Evolutionary conservation across 495 filamentous ascomycete genomes (phyloP).

Genomic region (Talaromyces borbonicus): DNA sequence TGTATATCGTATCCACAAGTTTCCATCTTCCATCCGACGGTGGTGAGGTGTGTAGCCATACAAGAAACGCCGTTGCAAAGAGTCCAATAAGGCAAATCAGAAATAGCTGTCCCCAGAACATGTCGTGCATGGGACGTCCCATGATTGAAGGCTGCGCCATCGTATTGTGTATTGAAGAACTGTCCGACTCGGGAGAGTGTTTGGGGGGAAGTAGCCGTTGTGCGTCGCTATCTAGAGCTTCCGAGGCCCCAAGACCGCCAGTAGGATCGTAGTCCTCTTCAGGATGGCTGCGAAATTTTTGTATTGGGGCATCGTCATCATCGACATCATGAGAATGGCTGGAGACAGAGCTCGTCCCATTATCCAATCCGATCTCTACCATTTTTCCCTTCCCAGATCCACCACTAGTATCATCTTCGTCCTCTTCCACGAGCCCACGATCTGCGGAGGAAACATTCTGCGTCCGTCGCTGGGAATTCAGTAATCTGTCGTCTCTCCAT

Average conservation of each 20-base stretch:
- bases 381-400: constrained; percentile 53
- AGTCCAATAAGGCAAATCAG: constrained; percentile 73
- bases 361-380: constrained; percentile 82
- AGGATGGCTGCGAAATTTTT: constrained; percentile 60
- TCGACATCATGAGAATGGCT: constrained; percentile 45
- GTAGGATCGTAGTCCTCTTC: constrained; percentile 20
- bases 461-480: constrained; percentile 1
- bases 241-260: constrained; percentile 25
- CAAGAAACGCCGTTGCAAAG: constrained; percentile 76
- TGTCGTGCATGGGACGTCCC: constrained; percentile 61
- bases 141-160: constrained; percentile 27
- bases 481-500: constrained; percentile 36
- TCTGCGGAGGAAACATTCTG: constrained; percentile 18
- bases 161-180: constrained; percentile 38
- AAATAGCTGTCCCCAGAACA: constrained; percentile 87
- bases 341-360: constrained; percentile 31
- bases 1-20: constrained; percentile 87
- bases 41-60: constrained; percentile 74
- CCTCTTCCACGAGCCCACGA: constrained; percentile 18
- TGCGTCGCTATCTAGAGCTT: constrained; percentile 38
- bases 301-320: constrained; percentile 75
- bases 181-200: constrained; percentile 33
- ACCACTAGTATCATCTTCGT: constrained; percentile 27
- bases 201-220: constrained; percentile 27
- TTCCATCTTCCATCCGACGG: constrained; percentile 51